A percentile compares a stretch with the other conserved stretches of the same genome.
These are phyloP conservation scores for Penicillium dipodomyicola DNA, from an alignment of 495 filamentous ascomycete species.

Conservation along the genomic window DNA sequence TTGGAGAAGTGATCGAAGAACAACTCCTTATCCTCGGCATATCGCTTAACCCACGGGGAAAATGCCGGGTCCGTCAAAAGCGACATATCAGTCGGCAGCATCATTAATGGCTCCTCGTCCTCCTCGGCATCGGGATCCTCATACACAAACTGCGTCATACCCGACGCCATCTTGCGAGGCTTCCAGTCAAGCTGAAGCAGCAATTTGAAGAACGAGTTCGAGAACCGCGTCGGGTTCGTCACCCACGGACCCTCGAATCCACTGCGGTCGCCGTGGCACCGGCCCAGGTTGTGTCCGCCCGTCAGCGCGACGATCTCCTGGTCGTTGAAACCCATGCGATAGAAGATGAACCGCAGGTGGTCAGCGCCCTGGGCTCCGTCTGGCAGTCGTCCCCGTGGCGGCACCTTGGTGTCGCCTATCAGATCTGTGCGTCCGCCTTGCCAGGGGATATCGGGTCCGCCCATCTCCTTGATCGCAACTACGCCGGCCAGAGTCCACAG, in stretches of 20 bases:
- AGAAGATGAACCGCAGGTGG: constrained; percentile 58
- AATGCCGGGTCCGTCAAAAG: constrained; percentile 40
- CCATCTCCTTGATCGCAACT: constrained; percentile 58
- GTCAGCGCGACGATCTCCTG: constrained; percentile 60
- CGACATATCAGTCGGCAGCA: constrained; percentile 48
- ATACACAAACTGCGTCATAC: constrained; percentile 57
- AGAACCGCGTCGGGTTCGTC: constrained; percentile 62
- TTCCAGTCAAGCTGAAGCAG: constrained; percentile 56
- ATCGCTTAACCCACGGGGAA: constrained; percentile 54
- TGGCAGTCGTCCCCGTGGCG: constrained; percentile 56
- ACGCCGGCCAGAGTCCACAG: constrained; percentile 61
- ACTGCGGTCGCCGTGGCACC: constrained; percentile 59
- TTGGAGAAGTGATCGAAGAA: constrained; percentile 62
- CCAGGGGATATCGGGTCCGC: constrained; percentile 55
- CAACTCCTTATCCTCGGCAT: constrained; percentile 58
- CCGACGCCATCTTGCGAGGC: constrained; percentile 50
- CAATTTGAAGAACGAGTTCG: constrained; percentile 60
- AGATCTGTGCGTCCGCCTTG: constrained; percentile 56
- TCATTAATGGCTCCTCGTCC: constrained; percentile 55
- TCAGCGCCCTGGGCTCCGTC: constrained; percentile 58
- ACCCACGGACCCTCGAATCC: constrained; percentile 64
- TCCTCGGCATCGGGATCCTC: constrained; percentile 56
- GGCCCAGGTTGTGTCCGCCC: constrained; percentile 60
- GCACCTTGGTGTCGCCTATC: constrained; percentile 55
- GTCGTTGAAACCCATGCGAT: constrained; percentile 64